Base-by-base conservation (phyloP, 331 rosid species). In the Cucumis variabilis region DNA sequence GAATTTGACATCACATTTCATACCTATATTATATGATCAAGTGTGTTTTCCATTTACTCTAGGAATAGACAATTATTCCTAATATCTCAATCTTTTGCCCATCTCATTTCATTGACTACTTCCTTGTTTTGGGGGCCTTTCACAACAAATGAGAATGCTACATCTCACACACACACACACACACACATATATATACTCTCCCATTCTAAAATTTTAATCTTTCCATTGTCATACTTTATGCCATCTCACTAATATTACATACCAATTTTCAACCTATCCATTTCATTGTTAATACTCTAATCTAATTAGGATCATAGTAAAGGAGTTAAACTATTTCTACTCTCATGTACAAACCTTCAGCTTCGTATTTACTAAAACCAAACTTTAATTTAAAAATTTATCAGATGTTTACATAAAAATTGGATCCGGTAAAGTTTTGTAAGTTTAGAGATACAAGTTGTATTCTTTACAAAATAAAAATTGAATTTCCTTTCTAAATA, bases 41-140 rank as follows among this genome's bases (percentile, higher is more conserved):
- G 23, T 28, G 23, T 28, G 24, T 15, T 72, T 72, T 19, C 37
- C 50, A 28, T 30, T 71, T 30, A 30, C n/a, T n/a, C 19, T 15
- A 69, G 44, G 75, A 73, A 37, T 73, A 10, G 27, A 73, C 79
- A 11, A 75, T 75, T 75, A 75, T 75, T 75, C 58, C 82, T 24
- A 17, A 72, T 72, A 74, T 19, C 81, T 41, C 81, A 17, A 37
- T 70, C 19, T 46, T 23, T 44, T 20, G 4, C 82, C 28, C 12
- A 21, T 46, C 9, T 75, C 14, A 30, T 30, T 72, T 33, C 24
- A 12, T 19, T 72, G 78, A 72, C 78, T 16, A 30, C 76, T 71
- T 71, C 76, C 76, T 30, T 15, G 28, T 69, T 69, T 69, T 69
- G 1, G 9, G 37, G 74, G 41, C 41, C 74, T 69, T 69, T 27